Evolutionary conservation across 352 stramenopile genomes (phyloP).

Genomic region (Pythium pyrilobum): DNA sequence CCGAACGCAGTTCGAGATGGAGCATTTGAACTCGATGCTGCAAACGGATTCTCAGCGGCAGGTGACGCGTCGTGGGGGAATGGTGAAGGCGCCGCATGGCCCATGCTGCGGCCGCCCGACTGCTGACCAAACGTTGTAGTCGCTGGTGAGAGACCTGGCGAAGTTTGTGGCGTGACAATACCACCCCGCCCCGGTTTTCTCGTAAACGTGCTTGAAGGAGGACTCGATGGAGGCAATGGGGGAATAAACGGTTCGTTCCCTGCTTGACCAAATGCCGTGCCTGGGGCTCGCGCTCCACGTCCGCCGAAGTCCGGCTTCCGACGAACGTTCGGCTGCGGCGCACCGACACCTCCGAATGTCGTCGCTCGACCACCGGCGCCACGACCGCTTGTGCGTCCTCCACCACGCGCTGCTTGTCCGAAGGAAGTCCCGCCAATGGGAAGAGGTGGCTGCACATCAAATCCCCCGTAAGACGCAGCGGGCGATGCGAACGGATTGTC

Average conservation of each 20-base stretch:
- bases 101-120: neutral
- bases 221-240: constrained; percentile 9
- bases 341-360: constrained; percentile 6
- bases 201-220: neutral
- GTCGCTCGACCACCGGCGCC: neutral
- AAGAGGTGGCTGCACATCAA: neutral
- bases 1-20: constrained; percentile 10
- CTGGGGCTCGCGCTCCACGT: constrained; percentile 1
- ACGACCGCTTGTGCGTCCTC: neutral
- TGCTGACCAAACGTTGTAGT: constrained; percentile 13
- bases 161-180: constrained; percentile 1
- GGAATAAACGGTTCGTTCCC: constrained; percentile 5
- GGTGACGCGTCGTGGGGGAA: neutral
- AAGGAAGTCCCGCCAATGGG: constrained; percentile 3
- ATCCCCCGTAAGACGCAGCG: neutral
- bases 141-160: neutral
- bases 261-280: constrained; percentile 14
- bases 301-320: constrained; percentile 15
- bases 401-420: constrained; percentile 10
- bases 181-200: constrained; percentile 12
- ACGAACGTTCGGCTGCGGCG: constrained; percentile 16
- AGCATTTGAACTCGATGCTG: neutral
- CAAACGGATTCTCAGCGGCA: constrained; percentile 7
- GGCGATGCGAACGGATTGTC: constrained; percentile 3
- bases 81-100: neutral